Evolutionary conservation across 2,329 filamentous ascomycete species (phyloP).

Genomic region (Colletotrichum karsti): DNA sequence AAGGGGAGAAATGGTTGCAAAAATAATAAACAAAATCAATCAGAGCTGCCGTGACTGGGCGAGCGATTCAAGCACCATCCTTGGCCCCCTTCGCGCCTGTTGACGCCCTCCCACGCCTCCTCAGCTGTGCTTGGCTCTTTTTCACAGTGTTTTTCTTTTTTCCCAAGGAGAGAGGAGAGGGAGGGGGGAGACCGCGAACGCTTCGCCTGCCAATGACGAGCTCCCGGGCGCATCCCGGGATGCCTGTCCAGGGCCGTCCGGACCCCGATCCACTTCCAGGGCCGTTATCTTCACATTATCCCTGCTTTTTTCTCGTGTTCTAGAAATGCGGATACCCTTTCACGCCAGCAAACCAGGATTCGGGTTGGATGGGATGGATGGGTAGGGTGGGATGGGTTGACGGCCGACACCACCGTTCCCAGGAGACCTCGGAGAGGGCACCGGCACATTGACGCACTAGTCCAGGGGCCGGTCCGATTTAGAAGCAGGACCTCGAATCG

Average conservation of each 20-base stretch:
- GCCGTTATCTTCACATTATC: conserved; percentile 19
- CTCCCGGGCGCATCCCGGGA: background rate
- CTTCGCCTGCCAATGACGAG: conserved; percentile 7
- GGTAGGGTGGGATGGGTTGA: background rate
- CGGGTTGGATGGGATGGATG: background rate
- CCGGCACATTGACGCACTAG: conserved; percentile 27
- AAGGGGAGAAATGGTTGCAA: background rate
- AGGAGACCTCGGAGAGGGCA: background rate
- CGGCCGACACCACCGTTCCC: background rate
- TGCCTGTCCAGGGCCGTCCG: background rate
- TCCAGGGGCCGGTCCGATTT: conserved; percentile 28
- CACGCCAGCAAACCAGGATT: background rate
- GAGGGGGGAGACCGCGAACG: conserved; percentile 2
- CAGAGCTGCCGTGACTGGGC: background rate
- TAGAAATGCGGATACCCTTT: conserved; percentile 14
- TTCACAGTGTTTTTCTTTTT: background rate
- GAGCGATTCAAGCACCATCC: conserved; percentile 4
- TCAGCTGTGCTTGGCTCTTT: conserved; percentile 7
- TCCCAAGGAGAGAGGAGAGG: background rate
- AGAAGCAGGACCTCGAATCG: conserved; percentile 24
- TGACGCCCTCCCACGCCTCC: background rate
- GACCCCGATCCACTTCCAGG: conserved; percentile 10
- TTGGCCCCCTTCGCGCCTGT: conserved; percentile 8
- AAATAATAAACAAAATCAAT: background rate
- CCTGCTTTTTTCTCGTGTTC: conserved; percentile 28